These are phyloP conservation scores for Sporisorium sorghi DNA, from an alignment of 1,284 basidiomycete genomes.

Conservation along the genomic window DNA sequence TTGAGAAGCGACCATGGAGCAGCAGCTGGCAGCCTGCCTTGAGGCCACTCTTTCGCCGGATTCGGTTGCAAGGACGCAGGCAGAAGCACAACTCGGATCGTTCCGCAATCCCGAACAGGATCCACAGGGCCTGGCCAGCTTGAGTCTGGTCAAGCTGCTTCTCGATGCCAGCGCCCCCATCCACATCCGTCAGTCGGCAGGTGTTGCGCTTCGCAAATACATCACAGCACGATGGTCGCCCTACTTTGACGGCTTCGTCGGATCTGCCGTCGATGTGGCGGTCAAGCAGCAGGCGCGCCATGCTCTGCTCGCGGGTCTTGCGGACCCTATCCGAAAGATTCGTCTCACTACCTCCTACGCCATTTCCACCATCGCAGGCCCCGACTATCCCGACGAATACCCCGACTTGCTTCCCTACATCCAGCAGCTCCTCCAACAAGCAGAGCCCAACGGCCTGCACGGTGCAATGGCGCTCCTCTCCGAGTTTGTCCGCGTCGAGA, in stretches of 20 bases:
- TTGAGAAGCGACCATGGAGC: conserved; percentile 30
- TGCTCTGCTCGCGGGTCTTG: conserved; percentile 52
- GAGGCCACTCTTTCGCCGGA: conserved; percentile 53
- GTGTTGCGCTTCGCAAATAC: conserved; percentile 58
- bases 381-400: conserved; percentile 67
- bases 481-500: conserved; percentile 64
- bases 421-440: conserved; percentile 46
- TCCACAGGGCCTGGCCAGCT: conserved; percentile 29
- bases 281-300: conserved; percentile 57
- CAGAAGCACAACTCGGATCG: conserved; percentile 47
- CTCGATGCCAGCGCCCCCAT: conserved; percentile 25
- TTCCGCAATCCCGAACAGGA: conserved; percentile 41
- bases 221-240: conserved; percentile 64
- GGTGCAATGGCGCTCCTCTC: conserved; percentile 63
- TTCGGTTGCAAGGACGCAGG: conserved; percentile 29
- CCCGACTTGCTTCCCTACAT: conserved; percentile 60
- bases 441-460: conserved; percentile 45
- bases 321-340: conserved; percentile 55
- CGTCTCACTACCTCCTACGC: conserved; percentile 59
- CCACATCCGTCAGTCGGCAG: conserved; percentile 61
- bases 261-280: conserved; percentile 41
- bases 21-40: conserved; percentile 46
- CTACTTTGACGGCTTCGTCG: conserved; percentile 57
- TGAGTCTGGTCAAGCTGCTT: conserved; percentile 46
- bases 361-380: conserved; percentile 57